A percentile compares a stretch with the other conserved stretches of the same genome.
Evolutionary conservation across 495 filamentous ascomycete genomes (phyloP).

Genomic region (Lophiotrema nucula): DNA sequence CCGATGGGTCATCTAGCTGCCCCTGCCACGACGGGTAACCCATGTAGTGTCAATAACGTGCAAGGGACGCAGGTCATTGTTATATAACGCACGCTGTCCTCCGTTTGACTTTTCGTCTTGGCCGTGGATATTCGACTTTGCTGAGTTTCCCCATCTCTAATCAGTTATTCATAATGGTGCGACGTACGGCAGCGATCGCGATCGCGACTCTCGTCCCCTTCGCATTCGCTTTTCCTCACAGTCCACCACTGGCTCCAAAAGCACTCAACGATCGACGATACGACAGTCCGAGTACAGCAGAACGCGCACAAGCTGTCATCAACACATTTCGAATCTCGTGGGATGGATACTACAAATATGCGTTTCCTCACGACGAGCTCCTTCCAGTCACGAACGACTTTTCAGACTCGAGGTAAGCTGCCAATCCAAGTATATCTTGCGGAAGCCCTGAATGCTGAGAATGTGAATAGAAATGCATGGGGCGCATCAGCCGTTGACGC

Average conservation of each 20-base stretch:
- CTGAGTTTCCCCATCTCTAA: too few relatives aligned
- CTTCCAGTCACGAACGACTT: slow-evolving; percentile 64
- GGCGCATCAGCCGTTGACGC: slow-evolving; percentile 83
- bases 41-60: background rate
- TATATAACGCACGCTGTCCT: background rate
- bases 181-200: too few relatives aligned
- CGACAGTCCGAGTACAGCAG: background rate
- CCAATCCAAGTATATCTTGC: background rate
- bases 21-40: too few relatives aligned
- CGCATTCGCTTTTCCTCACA: slow-evolving; percentile 3
- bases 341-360: slow-evolving; percentile 77
- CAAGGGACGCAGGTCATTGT: background rate
- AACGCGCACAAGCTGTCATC: slow-evolving; percentile 65
- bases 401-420: slow-evolving; percentile 65
- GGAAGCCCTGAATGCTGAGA: background rate
- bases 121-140: background rate
- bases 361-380: slow-evolving; percentile 77
- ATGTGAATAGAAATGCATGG: slow-evolving; percentile 66
- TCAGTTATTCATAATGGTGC: too few relatives aligned
- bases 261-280: background rate
- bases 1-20: background rate
- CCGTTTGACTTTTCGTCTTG: background rate
- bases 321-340: slow-evolving; percentile 75
- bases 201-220: too few relatives aligned
- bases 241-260: background rate